Evolutionary conservation across 2,329 filamentous ascomycete species (phyloP), one percentile per base, ranked within the genome.

Genomic region (Albifimbria verrucaria): DNA sequence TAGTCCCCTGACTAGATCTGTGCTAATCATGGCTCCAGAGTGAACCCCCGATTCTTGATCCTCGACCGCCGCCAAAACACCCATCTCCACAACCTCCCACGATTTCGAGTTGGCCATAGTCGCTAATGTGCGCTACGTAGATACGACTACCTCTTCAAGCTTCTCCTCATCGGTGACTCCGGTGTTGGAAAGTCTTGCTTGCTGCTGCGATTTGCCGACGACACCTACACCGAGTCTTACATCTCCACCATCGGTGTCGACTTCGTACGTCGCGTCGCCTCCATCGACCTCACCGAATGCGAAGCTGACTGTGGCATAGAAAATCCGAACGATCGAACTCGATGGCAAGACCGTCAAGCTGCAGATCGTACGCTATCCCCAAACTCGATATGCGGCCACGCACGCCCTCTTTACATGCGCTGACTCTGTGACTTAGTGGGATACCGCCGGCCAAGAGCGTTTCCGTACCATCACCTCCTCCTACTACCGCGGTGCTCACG

Each of bases 91-190:
- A n/a, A n/a, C n/a, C n/a, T n/a, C n/a, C n/a, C n/a, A n/a, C n/a
- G n/a, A n/a, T n/a, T n/a, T n/a, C n/a, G n/a, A n/a, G n/a, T n/a
- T n/a, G n/a, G n/a, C n/a, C n/a, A n/a, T n/a, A n/a, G 53, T 55
- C 42, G 36, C 64, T 69, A 56, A 69, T 63, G 28, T 50, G 20
- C 52, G 52, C 49, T 42, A 51, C 51, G 50, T 71, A 97, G 94
- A 94, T 99, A 99, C 89, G 94, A 99, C 76, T 99, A 99, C 77
- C 92, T 99, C 71, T 99, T 99, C 87, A 99, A 99, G 87, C 92
- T 99, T 63, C 90, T 99, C 77, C 93, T 99, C 81, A 99, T 99
- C 86, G 94, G 94, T 77, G 94, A 99, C 76, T 99, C 94, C 75
- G 94, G 94, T 86, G 94, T 99, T 70, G 94, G 94, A 88, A 99